Percentiles rank a stretch among this genome's conserved stretches.
These are phyloP conservation scores for Gleditsia sinensis DNA, from an alignment of 306 rosid genomes.

Conservation along the genomic window DNA sequence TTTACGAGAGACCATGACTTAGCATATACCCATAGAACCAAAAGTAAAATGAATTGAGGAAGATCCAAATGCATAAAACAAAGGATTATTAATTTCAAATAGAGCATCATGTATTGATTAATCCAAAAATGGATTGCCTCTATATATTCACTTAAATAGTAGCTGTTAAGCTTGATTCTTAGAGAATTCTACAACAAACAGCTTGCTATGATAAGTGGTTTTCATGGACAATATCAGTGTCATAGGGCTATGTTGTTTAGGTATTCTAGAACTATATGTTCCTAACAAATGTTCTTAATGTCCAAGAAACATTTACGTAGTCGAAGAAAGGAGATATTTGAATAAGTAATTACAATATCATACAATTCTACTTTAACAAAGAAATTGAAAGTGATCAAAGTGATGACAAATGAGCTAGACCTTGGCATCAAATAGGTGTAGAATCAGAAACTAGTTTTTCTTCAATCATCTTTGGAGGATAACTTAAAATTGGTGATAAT, in stretches of 20 bases:
- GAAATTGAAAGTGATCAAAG: slow-evolving; percentile 65
- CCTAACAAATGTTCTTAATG: slow-evolving; percentile 57
- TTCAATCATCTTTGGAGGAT: background rate
- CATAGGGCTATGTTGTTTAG: slow-evolving; percentile 95
- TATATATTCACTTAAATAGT: no score
- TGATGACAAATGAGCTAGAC: slow-evolving; percentile 61
- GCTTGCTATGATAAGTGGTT: slow-evolving; percentile 80
- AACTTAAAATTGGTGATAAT: slow-evolving; percentile 7
- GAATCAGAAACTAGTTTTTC: background rate
- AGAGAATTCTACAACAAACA: slow-evolving; percentile 75
- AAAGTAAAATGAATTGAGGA: no score
- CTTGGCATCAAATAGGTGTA: slow-evolving; percentile 63
- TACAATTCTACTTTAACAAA: slow-evolving; percentile 44
- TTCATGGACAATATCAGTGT: slow-evolving; percentile 79
- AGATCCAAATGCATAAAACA: no score
- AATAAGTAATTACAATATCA: slow-evolving; percentile 58
- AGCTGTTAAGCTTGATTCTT: slow-evolving; percentile 65
- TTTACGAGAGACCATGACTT: no score
- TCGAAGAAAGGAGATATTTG: slow-evolving; percentile 52
- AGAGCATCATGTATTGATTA: no score
- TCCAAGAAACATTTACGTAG: slow-evolving; percentile 66
- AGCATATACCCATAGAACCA: no score
- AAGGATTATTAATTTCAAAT: no score
- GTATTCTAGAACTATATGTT: slow-evolving; percentile 47
- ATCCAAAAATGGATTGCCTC: no score